Percentiles rank a stretch among this genome's conserved stretches.
These are phyloP conservation scores for Periglandula ipomoeae DNA, from an alignment of 2,329 filamentous ascomycete species.

Conservation along the genomic window DNA sequence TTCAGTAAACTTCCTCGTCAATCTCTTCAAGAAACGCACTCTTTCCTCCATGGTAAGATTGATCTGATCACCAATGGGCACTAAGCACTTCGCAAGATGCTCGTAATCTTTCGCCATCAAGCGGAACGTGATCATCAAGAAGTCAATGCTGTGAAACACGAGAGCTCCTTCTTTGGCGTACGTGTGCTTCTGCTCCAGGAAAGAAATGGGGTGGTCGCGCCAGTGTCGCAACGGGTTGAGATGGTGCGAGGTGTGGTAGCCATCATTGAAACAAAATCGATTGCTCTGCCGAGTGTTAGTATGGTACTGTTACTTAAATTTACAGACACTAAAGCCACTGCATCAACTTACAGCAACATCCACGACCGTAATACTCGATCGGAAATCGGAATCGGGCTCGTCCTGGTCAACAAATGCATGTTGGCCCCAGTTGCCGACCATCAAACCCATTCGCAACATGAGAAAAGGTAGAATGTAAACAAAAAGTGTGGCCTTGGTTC, in stretches of 20 bases:
- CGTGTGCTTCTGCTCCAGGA: constrained; percentile 57
- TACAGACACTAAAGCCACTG: neutral
- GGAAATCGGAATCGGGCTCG: constrained; percentile 68
- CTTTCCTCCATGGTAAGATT: constrained; percentile 55
- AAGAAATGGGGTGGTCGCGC: constrained; percentile 69
- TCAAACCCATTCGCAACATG: constrained; percentile 59
- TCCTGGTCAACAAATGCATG: constrained; percentile 70
- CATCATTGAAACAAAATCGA: constrained; percentile 74
- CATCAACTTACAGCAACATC: constrained; percentile 58
- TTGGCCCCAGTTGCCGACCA: constrained; percentile 80
- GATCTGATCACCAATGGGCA: constrained; percentile 66
- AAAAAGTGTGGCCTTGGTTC: constrained; percentile 50
- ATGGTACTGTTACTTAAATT: neutral
- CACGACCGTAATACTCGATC: constrained; percentile 70
- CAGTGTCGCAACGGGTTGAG: constrained; percentile 71
- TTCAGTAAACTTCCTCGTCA: constrained; percentile 58
- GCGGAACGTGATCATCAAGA: constrained; percentile 63
- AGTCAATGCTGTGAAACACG: constrained; percentile 75
- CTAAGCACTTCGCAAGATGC: constrained; percentile 58
- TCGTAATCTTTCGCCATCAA: constrained; percentile 63
- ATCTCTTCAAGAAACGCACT: constrained; percentile 51
- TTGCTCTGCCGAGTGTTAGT: constrained; percentile 49
- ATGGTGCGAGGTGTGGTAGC: constrained; percentile 75
- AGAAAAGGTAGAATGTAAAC: constrained; percentile 58
- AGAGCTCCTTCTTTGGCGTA: constrained; percentile 61